Percentiles rank a stretch among this genome's conserved stretches.
Conservation (phyloP, 1,139 yeast species). For the Candida glucosophila region DNA sequence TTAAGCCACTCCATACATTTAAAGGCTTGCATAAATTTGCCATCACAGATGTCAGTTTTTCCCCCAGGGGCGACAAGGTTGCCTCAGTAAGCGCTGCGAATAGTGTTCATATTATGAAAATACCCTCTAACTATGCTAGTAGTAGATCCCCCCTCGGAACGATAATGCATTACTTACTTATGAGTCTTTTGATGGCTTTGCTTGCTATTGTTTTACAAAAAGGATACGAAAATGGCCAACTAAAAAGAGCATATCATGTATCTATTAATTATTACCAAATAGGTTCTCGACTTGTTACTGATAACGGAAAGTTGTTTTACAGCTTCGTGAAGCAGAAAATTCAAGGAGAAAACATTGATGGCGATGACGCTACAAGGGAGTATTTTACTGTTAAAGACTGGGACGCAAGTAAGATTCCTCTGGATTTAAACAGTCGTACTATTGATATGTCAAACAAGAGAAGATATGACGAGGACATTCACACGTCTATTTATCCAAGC, state of each 20-base stretch:
- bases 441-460: too few species aligned
- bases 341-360: conserved; percentile 25
- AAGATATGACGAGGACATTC: too few species aligned
- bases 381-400: conserved; percentile 20
- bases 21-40: conserved; percentile 71
- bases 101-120: conserved; percentile 51
- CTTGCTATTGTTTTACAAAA: conserved; percentile 39
- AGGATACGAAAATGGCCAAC: conserved; percentile 29
- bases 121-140: conserved; percentile 46
- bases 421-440: too few species aligned
- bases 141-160: conserved; percentile 38
- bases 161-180: conserved; percentile 29
- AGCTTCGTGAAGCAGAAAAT: conserved; percentile 34
- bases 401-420: too few species aligned
- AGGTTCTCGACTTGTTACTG: conserved; percentile 19
- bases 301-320: conserved; percentile 17
- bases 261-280: conserved; percentile 14
- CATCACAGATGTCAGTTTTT: conserved; percentile 64
- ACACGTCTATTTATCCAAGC: too few species aligned
- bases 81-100: conserved; percentile 82
- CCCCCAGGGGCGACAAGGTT: conserved; percentile 58
- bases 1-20: conserved; percentile 41
- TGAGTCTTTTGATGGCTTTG: conserved; percentile 37
- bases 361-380: conserved; percentile 16
- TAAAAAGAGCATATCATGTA: conserved; percentile 14